Base-by-base conservation (phyloP, 2,329 filamentous ascomycete species). In the Zasmidium angulare region DNA sequence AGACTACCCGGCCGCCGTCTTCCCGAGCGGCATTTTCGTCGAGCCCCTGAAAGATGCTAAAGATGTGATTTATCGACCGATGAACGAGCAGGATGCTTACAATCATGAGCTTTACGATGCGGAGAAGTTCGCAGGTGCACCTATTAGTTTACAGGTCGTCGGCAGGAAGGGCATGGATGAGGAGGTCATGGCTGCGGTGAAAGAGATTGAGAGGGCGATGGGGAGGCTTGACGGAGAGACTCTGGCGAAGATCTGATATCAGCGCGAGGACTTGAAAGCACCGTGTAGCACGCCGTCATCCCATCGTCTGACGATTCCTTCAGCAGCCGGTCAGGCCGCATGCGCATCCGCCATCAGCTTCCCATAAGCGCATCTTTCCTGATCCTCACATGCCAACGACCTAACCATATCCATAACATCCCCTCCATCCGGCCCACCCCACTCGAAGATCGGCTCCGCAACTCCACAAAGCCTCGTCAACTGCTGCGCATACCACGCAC, bases 1-100 rank as follows among this genome's bases (percentile, higher is more conserved):
- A 1, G 86, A 89, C 70, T 64, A 63, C 43, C 63, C 86, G 0
- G 82, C 78, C 12, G 72, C 82, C 1, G 79, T 85, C 0, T 87
- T 89, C 67, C 86, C 86, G 0, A 82, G 82, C 1, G 74, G 73
- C 1, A 68, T 71, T 31, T 51, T 43, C 12, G 47, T 56, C 6
- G 47, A 56, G 14, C 54, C 29, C 1, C 78, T 79, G 1, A 75
- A 81, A 55, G 74, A 74, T 2, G 67, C 64, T 0, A 63, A 72
- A 11, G 81, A 83, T 62, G 60, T 61, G 20, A 71, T 67, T 0
- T 77, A 76, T 59, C 47, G 67, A 56, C 65, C 72, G 0, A 66
- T 77, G 55, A 81, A 78, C 63, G 75, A 75, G 22, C 71, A 78
- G 24, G 81, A 84, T 64, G 67, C 67, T 52, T 77, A 78, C 24